Percentiles rank a stretch among this genome's conserved stretches.
Evolutionary conservation across 1,139 yeast genomes (phyloP).

Genomic region (Protomyces inundatus): DNA sequence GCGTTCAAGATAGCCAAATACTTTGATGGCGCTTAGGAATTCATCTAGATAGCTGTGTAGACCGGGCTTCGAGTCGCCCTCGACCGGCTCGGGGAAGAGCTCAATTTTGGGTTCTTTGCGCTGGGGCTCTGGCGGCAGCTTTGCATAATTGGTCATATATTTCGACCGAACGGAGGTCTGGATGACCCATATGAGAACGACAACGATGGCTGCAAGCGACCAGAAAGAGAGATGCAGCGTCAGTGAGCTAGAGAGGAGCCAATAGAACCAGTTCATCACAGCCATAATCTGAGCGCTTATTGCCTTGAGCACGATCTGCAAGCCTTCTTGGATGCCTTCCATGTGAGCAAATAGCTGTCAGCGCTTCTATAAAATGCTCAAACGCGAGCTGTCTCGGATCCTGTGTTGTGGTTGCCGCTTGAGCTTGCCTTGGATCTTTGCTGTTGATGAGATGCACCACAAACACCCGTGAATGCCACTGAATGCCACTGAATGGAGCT

Average conservation of each 20-base stretch:
- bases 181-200: constrained; percentile 25
- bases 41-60: constrained; percentile 70
- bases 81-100: constrained; percentile 42
- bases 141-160: constrained; percentile 50
- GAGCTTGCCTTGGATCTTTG: too few relatives aligned
- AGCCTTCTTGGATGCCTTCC: background rate
- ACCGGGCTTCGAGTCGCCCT: constrained; percentile 43
- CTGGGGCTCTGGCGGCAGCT: constrained; percentile 48
- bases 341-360: background rate
- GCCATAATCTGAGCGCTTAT: background rate
- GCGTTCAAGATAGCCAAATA: constrained; percentile 86
- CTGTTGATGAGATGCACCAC: too few relatives aligned
- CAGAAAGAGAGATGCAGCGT: constrained; percentile 26
- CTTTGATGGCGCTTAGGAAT: constrained; percentile 81
- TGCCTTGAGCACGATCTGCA: background rate
- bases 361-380: background rate
- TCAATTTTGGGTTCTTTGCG: constrained; percentile 47
- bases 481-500: too few relatives aligned
- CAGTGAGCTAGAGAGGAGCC: constrained; percentile 5
- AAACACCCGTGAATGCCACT: too few relatives aligned
- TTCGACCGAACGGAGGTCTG: constrained; percentile 48
- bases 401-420: background rate
- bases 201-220: constrained; percentile 8
- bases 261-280: background rate
- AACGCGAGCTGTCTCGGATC: background rate